phyloP scores from a whole-genome alignment of 331 rosid species.

The Dryas integrifolia region DNA sequence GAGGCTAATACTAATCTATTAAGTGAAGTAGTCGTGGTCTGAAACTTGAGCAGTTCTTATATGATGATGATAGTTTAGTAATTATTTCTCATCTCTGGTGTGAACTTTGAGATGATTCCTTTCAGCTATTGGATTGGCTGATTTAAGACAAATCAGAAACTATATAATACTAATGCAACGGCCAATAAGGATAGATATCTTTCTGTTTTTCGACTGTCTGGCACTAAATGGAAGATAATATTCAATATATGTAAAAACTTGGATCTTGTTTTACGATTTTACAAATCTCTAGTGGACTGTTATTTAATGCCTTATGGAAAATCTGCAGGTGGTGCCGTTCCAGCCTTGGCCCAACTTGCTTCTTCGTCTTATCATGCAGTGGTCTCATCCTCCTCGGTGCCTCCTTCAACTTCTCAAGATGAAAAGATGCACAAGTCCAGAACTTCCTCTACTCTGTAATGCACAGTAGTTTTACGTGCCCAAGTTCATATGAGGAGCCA shows the following conservation, averaged over 20 bases:
- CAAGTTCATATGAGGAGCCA: not conserved
- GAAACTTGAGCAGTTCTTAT: too few relatives aligned
- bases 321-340: conserved; percentile 78
- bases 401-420: conserved; percentile 51
- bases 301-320: conserved; percentile 13
- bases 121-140: not conserved
- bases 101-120: not conserved
- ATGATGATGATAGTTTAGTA: not conserved
- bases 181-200: not conserved
- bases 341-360: conserved; percentile 74
- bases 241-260: not conserved
- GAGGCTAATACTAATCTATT: not conserved
- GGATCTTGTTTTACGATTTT: not conserved
- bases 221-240: not conserved
- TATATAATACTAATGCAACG: not conserved
- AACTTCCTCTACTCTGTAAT: conserved; percentile 58
- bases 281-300: not conserved
- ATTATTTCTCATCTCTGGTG: not conserved
- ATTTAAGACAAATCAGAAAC: not conserved
- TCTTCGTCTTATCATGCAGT: conserved; percentile 74
- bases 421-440: conserved; percentile 67
- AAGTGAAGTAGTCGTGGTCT: not conserved
- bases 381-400: conserved; percentile 38
- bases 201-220: not conserved
- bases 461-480: not conserved